phyloP scores from a whole-genome alignment of 805 yeast genomes.

The Sugiyamaella floridensis region DNA sequence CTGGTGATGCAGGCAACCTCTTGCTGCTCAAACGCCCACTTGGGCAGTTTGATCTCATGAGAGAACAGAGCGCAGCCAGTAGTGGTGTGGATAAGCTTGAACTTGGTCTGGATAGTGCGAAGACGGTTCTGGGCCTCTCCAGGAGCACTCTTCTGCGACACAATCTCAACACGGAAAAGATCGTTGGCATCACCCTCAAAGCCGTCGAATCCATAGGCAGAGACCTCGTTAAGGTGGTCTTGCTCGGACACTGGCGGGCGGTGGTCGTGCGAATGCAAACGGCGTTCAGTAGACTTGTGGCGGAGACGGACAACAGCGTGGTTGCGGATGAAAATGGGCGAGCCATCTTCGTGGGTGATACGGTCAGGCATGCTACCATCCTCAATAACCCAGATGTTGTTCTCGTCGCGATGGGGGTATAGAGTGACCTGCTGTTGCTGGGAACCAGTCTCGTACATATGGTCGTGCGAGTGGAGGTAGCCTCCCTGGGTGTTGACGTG shows the following conservation, averaged over 20 bases:
- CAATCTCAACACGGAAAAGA: constrained; percentile 57
- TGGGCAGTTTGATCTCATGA: constrained; percentile 70
- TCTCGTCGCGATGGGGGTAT: constrained; percentile 53
- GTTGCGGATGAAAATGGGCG: constrained; percentile 40
- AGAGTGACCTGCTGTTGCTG: constrained; percentile 75
- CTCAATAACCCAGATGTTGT: constrained; percentile 73
- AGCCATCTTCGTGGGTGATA: constrained; percentile 17
- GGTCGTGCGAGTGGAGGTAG: constrained; percentile 73
- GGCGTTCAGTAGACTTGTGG: constrained; percentile 62
- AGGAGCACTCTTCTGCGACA: constrained; percentile 32
- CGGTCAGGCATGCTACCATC: constrained; percentile 26
- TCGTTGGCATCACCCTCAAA: constrained; percentile 63
- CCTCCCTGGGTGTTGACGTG: constrained; percentile 65
- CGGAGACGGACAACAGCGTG: constrained; percentile 57
- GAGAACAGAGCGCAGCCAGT: constrained; percentile 65
- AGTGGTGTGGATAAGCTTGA: constrained; percentile 61
- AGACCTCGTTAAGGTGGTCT: constrained; percentile 81
- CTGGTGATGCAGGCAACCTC: constrained; percentile 82
- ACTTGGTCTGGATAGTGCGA: constrained; percentile 58
- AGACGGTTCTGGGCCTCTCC: constrained; percentile 35
- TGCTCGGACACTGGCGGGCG: constrained; percentile 88
- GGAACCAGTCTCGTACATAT: constrained; percentile 57
- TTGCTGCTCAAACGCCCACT: constrained; percentile 77
- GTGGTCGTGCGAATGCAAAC: constrained; percentile 61
- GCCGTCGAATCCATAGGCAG: constrained; percentile 58